Evolutionary conservation across 306 rosid genomes (phyloP), one percentile per base, ranked within the genome.

Genomic region (Cucurbita pepo): DNA sequence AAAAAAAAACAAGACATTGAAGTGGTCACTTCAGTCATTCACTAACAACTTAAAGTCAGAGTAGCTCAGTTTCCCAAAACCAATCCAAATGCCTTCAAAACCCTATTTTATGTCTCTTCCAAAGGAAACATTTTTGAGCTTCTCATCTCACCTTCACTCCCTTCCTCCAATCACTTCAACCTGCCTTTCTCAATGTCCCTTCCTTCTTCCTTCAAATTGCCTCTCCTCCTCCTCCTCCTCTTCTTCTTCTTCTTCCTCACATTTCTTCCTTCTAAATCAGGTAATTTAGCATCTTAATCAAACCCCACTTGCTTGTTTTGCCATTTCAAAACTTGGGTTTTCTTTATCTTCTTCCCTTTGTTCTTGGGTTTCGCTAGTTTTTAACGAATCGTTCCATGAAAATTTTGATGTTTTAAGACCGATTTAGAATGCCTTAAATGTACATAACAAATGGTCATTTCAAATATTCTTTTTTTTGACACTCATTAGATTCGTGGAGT

Each of bases 21-120:
- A 62, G 18, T 61, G 69, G 69, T 62, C 50, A 69, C 41, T 21
- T 50, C 44, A 71, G 75, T 54, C 62, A 71, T 36, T 71, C 75
- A 54, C 14, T 66, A 47, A 12, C 52, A 47, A 47, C 52, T 10
- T 10, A 47, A 47, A 47, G 52, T 47, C 52, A 47, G 52, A 70
- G 62, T 37, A 25, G 16, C 75, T 18, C 19, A 55, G 8, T 53
- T 71, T 37, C 63, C 75, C 47, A 69, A 71, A 38, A 53, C 47
- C 48, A 71, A 51, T 36, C 52, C 62, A 54, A 72, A 1, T 36
- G 44, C 6, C 41, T 58, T 30, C 63, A 10, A 7, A 44, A 3
- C 15, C 10, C 8, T 45, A 48, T 25, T 25, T 69, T 44, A 56
- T 73, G 77, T 73, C 69, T 73, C 77, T 73, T 58, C 25, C 43